phyloP scores from a whole-genome alignment of 2,329 filamentous ascomycete genomes.

The Hymenotorrendiella dingleyae region DNA sequence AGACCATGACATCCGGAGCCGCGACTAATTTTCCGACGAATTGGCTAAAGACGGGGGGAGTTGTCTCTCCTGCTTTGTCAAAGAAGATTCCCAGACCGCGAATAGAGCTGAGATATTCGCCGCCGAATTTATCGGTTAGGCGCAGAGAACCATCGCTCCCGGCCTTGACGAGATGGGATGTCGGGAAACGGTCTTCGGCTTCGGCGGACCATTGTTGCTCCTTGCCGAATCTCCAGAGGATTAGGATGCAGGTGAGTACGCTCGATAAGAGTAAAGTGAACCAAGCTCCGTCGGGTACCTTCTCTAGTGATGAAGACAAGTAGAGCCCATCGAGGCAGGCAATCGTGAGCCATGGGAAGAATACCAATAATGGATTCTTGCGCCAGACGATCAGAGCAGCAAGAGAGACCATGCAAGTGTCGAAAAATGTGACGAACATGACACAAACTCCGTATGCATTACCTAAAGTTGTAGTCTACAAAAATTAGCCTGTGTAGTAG shows the following conservation, averaged over 20 bases:
- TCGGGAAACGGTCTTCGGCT: conserved; percentile 51
- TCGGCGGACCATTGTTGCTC: conserved; percentile 71
- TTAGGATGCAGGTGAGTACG: conserved; percentile 56
- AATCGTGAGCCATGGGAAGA: conserved; percentile 56
- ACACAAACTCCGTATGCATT: conserved; percentile 63
- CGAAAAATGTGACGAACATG: conserved; percentile 72
- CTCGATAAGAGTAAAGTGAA: conserved; percentile 63
- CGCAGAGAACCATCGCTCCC: conserved; percentile 33
- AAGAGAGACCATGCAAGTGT: conserved; percentile 66
- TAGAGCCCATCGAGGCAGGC: conserved; percentile 62
- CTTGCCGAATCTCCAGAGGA: conserved; percentile 74
- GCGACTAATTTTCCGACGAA: conserved; percentile 68
- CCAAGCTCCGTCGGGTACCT: conserved; percentile 72
- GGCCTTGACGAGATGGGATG: conserved; percentile 37
- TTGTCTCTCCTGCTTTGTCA: conserved; percentile 64
- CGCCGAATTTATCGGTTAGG: conserved; percentile 36
- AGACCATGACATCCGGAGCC: conserved; percentile 60
- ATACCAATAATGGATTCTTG: conserved; percentile 51
- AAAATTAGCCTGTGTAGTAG: background rate
- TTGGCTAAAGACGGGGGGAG: conserved; percentile 62
- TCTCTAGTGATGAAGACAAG: conserved; percentile 62
- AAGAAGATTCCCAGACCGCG: conserved; percentile 67
- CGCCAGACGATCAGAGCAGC: conserved; percentile 69
- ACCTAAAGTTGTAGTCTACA: conserved; percentile 57
- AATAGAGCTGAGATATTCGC: conserved; percentile 38